A percentile compares a stretch with the other conserved stretches of the same genome.
These are phyloP conservation scores for Chytridium lagenaria DNA, from an alignment of 371 early-diverging fungal species.

Conservation along the genomic window DNA sequence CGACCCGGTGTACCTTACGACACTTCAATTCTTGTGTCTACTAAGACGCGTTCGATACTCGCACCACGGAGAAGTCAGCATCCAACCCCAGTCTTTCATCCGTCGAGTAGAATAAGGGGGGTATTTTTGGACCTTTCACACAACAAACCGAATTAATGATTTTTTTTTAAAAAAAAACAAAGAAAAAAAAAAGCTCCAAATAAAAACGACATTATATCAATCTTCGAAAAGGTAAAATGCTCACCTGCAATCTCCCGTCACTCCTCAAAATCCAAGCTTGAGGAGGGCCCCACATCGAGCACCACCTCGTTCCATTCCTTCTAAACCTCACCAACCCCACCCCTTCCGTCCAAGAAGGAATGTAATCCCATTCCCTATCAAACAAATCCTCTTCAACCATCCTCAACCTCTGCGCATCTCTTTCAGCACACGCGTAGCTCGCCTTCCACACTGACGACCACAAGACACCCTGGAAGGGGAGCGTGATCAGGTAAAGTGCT, in stretches of 20 bases:
- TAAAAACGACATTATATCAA: neutral
- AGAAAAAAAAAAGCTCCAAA: neutral
- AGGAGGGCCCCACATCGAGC: constrained; percentile 8
- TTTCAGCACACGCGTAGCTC: neutral
- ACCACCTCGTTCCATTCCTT: constrained; percentile 7
- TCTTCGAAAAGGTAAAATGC: neutral
- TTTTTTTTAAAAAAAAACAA: neutral
- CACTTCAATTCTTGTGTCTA: too few species aligned
- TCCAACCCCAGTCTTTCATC: neutral
- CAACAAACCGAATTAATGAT: neutral
- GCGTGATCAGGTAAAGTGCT: neutral
- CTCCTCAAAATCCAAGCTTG: neutral
- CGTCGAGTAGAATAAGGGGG: neutral
- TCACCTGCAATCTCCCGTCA: neutral
- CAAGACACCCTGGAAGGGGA: neutral
- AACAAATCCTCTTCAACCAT: neutral
- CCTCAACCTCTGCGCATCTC: neutral
- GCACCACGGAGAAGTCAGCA: neutral
- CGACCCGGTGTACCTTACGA: too few species aligned
- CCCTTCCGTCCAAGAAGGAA: constrained; percentile 5
- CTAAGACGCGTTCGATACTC: constrained; percentile 4
- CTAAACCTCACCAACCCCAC: neutral
- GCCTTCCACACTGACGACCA: constrained; percentile 6
- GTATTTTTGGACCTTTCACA: neutral
- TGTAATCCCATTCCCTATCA: neutral